phyloP scores from a whole-genome alignment of 2,329 filamentous ascomycete genomes.

The Eutypa lata region DNA sequence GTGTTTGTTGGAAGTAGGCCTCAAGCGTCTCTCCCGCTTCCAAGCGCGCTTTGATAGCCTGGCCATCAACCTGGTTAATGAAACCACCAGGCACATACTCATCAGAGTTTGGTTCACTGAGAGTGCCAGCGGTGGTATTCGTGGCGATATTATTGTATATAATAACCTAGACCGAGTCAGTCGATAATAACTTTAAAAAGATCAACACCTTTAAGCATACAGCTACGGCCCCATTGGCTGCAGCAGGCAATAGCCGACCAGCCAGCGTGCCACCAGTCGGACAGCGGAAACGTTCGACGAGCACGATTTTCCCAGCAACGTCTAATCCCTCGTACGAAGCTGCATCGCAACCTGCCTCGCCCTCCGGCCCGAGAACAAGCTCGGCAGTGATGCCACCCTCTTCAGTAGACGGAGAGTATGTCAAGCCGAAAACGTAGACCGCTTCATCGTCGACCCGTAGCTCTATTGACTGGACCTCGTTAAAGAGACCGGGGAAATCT shows the following conservation, averaged over 20 bases:
- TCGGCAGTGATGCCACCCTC: conserved; percentile 39
- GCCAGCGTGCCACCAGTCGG: conserved; percentile 38
- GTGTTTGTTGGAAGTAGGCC: conserved; percentile 41
- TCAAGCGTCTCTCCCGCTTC: conserved; percentile 34
- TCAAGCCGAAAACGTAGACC: conserved; percentile 38
- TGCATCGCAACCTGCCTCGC: conserved; percentile 35
- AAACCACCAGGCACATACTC: conserved; percentile 35
- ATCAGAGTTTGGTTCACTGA: conserved; percentile 33
- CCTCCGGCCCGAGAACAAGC: conserved; percentile 37
- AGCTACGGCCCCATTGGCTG: conserved; percentile 33
- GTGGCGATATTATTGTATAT: conserved; percentile 36
- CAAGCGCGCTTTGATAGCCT: conserved; percentile 36
- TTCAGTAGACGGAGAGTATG: conserved; percentile 45
- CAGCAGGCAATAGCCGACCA: conserved; percentile 30
- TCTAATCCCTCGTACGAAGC: conserved; percentile 33
- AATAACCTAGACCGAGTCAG: conserved; percentile 25
- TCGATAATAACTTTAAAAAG: neutral
- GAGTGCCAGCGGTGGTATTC: conserved; percentile 35
- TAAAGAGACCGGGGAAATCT: conserved; percentile 45
- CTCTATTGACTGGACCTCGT: conserved; percentile 35
- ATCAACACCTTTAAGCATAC: conserved; percentile 13
- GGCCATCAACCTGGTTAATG: conserved; percentile 40
- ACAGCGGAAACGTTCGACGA: conserved; percentile 38
- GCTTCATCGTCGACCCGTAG: conserved; percentile 33
- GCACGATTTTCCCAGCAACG: conserved; percentile 37